These are phyloP conservation scores for Sequoia sempervirens DNA, from an alignment of 75 land plant genomes.

Conservation along the genomic window DNA sequence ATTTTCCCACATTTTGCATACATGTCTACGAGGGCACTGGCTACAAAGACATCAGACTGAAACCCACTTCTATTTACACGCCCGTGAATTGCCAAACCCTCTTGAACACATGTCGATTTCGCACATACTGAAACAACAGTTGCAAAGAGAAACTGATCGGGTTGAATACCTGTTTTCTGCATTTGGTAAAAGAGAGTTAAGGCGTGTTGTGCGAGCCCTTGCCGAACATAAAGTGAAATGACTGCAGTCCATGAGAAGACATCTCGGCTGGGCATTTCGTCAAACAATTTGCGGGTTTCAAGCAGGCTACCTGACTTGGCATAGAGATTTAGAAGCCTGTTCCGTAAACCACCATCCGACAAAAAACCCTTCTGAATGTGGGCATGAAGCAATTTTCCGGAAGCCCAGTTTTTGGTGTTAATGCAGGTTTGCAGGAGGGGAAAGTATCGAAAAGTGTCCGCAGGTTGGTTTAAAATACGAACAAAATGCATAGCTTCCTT, in stretches of 20 bases:
- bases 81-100: conserved; percentile 16
- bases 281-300: conserved; percentile 26
- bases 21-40: conserved; percentile 25
- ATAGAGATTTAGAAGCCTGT: conserved; percentile 28
- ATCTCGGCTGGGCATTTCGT: conserved; percentile 40
- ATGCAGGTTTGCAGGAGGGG: background rate
- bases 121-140: conserved; percentile 21
- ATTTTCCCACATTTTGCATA: conserved; percentile 21
- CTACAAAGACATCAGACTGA: conserved; percentile 18
- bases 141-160: conserved; percentile 32
- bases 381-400: background rate
- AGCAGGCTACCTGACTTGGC: conserved; percentile 17
- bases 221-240: conserved; percentile 40
- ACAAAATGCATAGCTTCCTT: background rate
- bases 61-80: conserved; percentile 9
- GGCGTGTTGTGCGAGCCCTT: conserved; percentile 23
- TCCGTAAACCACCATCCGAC: conserved; percentile 31
- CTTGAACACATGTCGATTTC: background rate
- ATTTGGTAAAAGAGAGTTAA: conserved; percentile 29
- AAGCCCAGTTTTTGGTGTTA: background rate
- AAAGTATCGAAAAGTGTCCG: background rate
- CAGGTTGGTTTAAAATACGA: background rate
- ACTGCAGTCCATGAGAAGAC: conserved; percentile 60
- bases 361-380: background rate
- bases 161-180: conserved; percentile 28